phyloP scores from a whole-genome alignment of 306 rosid species.

The Hippophae gyantsensis region DNA sequence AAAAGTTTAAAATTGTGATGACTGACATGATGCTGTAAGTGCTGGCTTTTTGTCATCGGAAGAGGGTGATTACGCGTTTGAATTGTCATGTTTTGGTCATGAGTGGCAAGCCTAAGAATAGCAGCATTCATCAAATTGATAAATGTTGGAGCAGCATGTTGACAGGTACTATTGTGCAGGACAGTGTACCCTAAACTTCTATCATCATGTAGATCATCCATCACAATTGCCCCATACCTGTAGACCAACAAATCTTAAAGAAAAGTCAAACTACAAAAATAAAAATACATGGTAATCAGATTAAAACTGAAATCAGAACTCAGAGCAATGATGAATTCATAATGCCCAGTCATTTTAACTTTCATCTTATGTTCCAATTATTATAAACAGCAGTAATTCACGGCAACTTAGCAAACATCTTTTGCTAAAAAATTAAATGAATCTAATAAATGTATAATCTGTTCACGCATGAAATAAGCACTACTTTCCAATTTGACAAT shows the following conservation, averaged over 20 bases:
- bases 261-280: not conserved
- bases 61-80: conserved; percentile 86
- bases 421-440: too few species aligned
- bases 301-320: not conserved
- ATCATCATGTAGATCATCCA: conserved; percentile 70
- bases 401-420: too few species aligned
- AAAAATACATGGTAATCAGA: not conserved
- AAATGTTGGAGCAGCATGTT: conserved; percentile 92
- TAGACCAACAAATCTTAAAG: conserved; percentile 18
- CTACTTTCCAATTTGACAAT: too few species aligned
- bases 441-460: too few species aligned
- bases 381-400: too few species aligned
- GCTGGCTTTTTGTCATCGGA: conserved; percentile 88
- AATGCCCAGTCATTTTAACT: not conserved
- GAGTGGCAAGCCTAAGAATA: conserved; percentile 63
- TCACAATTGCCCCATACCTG: conserved; percentile 91
- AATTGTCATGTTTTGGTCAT: conserved; percentile 60
- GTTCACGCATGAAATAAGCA: too few species aligned
- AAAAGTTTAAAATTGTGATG: conserved; percentile 5
- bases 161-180: conserved; percentile 84
- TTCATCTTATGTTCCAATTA: not conserved
- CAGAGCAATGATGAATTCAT: not conserved
- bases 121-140: conserved; percentile 92
- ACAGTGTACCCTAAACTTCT: conserved; percentile 92
- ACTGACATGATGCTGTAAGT: conserved; percentile 74